Evolutionary conservation across 768 basidiomycete species (phyloP).

Genomic region (Mycena vulgaris): DNA sequence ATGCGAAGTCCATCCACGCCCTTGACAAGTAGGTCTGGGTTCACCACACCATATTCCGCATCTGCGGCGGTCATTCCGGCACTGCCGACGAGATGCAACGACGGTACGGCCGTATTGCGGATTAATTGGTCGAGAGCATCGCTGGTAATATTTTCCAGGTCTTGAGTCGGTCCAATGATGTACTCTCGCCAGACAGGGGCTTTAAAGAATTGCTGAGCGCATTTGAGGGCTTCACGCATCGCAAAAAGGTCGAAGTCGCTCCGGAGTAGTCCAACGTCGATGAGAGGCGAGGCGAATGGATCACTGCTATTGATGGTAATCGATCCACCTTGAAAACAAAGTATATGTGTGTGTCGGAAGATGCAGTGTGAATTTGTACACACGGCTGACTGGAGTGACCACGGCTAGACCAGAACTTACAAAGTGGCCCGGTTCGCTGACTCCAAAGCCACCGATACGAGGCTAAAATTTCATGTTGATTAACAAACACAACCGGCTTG

Average conservation of each 20-base stretch:
- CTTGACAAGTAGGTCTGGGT: constrained; percentile 36
- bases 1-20: constrained; percentile 32
- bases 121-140: constrained; percentile 5
- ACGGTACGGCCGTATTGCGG: neutral
- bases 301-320: constrained; percentile 51
- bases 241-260: constrained; percentile 38
- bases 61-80: constrained; percentile 14
- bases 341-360: neutral
- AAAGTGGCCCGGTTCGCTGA: too few relatives aligned
- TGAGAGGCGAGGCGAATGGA: constrained; percentile 57
- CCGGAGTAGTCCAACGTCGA: constrained; percentile 61
- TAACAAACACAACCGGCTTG: too few relatives aligned
- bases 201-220: neutral
- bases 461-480: too few relatives aligned
- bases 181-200: constrained; percentile 7
- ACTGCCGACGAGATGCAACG: constrained; percentile 10
- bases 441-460: too few relatives aligned
- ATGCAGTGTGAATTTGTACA: neutral
- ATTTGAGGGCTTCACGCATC: constrained; percentile 28
- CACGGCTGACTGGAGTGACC: too few relatives aligned
- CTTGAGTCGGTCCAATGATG: constrained; percentile 6
- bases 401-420: too few relatives aligned
- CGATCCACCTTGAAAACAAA: constrained; percentile 37
- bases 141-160: constrained; percentile 8
- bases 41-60: constrained; percentile 31